Percentiles rank a stretch among this genome's conserved stretches.
Conservation (phyloP, 1,284 basidiomycete species). For the Puccinia triticina region DNA sequence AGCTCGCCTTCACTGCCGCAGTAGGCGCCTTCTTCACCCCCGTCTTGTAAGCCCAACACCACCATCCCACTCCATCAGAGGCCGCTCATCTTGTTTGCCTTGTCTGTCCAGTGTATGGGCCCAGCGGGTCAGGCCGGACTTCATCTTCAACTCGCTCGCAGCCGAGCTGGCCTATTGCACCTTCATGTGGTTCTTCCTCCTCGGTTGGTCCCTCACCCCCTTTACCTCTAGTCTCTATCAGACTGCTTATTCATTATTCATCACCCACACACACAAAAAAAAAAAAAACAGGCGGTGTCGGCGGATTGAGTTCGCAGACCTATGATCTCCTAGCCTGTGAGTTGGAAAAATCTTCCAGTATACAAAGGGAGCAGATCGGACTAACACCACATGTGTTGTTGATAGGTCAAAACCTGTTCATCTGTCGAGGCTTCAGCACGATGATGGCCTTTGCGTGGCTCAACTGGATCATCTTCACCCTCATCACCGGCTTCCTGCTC, state of each 20-base stretch:
- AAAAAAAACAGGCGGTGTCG: conserved; percentile 44
- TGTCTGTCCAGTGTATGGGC: conserved; percentile 25
- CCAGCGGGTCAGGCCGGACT: conserved; percentile 33
- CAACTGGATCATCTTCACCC: conserved; percentile 32
- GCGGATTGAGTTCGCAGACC: conserved; percentile 31
- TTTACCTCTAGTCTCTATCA: not conserved
- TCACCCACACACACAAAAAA: too few relatives aligned
- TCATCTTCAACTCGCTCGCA: conserved; percentile 17
- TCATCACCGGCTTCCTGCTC: conserved; percentile 22
- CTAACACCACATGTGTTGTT: too few relatives aligned
- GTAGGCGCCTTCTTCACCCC: conserved; percentile 35
- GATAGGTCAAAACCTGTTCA: conserved; percentile 46
- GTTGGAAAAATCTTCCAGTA: not conserved
- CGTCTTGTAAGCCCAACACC: conserved; percentile 22
- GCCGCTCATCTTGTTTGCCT: not conserved
- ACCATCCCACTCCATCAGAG: not conserved
- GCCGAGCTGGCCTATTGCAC: conserved; percentile 19
- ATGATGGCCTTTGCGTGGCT: conserved; percentile 47
- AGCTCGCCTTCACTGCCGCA: conserved; percentile 33
- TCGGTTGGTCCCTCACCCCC: conserved; percentile 17
- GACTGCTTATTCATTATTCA: not conserved
- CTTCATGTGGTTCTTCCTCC: conserved; percentile 44
- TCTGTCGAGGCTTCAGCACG: conserved; percentile 42
- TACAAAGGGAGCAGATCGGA: not conserved
- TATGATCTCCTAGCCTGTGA: conserved; percentile 41